These are phyloP conservation scores for Quercus phellos DNA, from an alignment of 331 rosid genomes.

Conservation along the genomic window DNA sequence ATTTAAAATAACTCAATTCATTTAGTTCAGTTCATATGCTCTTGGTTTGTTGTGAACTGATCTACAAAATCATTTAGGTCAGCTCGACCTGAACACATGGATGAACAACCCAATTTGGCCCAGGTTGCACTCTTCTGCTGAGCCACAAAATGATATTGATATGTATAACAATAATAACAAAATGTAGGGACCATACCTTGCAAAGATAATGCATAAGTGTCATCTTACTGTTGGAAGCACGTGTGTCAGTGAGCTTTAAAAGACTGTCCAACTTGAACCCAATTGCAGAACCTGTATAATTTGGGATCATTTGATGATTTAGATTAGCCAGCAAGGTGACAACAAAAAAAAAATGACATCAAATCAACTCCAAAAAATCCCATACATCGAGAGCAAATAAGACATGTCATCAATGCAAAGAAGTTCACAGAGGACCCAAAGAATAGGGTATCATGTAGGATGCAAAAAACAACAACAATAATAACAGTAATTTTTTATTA, in stretches of 20 bases:
- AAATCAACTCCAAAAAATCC: constrained; percentile 16
- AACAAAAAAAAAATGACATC: neutral
- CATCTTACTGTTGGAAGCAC: constrained; percentile 89
- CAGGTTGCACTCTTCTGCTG: neutral
- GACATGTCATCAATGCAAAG: neutral
- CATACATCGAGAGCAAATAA: neutral
- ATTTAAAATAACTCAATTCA: neutral
- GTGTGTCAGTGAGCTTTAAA: constrained; percentile 87
- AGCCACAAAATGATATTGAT: constrained; percentile 22
- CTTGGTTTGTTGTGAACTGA: neutral
- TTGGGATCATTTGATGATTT: constrained; percentile 16
- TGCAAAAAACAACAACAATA: neutral
- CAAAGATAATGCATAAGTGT: constrained; percentile 98
- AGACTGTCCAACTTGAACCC: constrained; percentile 98
- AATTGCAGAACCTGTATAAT: constrained; percentile 78
- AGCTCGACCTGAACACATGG: neutral
- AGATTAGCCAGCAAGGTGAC: neutral
- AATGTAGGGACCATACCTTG: constrained; percentile 54
- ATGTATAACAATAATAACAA: neutral
- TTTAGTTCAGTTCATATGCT: neutral
- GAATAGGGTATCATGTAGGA: neutral
- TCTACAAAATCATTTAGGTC: neutral
- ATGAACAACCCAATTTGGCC: neutral
- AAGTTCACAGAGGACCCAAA: neutral
- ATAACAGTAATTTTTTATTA: no score